Base-by-base conservation (phyloP, 805 yeast species). In the Maudiozyma bulderi region DNA sequence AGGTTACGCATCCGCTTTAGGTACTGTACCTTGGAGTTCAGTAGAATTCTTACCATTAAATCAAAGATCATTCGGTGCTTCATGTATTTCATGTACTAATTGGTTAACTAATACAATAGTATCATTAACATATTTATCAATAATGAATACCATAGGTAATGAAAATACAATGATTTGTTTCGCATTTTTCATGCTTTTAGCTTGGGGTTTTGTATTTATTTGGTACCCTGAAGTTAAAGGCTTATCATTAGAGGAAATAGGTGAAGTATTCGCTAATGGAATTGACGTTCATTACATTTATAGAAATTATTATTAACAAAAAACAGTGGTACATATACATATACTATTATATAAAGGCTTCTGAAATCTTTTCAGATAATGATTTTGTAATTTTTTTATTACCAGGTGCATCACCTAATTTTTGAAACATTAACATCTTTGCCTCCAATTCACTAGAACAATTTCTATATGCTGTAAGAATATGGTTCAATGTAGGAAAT, bases 401-500 rank as follows among this genome's bases (percentile, higher is more conserved):
- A 0, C 69, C 68, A 11, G 68, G 64, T 7, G 64, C 65, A 40
- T 58, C 53, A 1, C 65, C 65, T 6, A 65, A 52, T 33, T 55
- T 56, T 5, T 51, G 47, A 40, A 53, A 59, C 49, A 66, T 53
- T 9, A 66, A 47, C 29, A 57, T 37, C 32, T 59, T 58, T 3
- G 64, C 66, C 35, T 61, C 66, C 30, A 49, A 51, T 40, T 55
- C 56, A 2, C 64, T 44, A 10, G 48, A 46, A 37, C 69, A 66
- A 4, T 47, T 47, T 6, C 55, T 46, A 45, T 65, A 66, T 1
- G 67, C 68, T 13, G 40, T 47, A n/a, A 66, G 38, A 0, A 91
- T 70, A 15, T 59, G 62, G 35, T 69, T 68, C 0, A 97, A 93
- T 0, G 97, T 90, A 2, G 80, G 79, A 59, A 73, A 93, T 40